These are phyloP conservation scores for Stagonosporopsis chrysanthemi DNA, from an alignment of 2,329 filamentous ascomycete genomes.

Conservation along the genomic window DNA sequence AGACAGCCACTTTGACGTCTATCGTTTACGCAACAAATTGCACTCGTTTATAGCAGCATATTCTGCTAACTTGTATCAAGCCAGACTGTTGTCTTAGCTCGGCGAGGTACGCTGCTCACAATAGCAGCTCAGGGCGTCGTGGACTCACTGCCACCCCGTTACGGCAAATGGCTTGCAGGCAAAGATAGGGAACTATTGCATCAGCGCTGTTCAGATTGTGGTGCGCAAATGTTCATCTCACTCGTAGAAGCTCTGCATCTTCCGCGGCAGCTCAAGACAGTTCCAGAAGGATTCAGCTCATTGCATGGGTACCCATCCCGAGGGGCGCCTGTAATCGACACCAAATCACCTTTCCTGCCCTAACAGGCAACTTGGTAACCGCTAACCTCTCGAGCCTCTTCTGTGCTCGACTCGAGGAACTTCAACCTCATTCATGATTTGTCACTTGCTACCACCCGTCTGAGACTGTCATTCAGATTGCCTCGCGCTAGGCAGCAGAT, in stretches of 20 bases:
- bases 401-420: slow-evolving; percentile 1
- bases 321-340: slow-evolving; percentile 20
- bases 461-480: background rate
- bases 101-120: background rate
- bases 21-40: background rate
- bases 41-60: no score
- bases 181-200: background rate
- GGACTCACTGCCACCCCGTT: background rate
- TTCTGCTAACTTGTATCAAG: background rate
- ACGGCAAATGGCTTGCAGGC: background rate
- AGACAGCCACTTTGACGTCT: background rate
- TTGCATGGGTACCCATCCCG: slow-evolving; percentile 22
- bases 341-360: slow-evolving; percentile 2
- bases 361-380: slow-evolving; percentile 14
- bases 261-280: background rate
- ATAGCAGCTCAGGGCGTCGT: background rate
- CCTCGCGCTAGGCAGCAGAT: slow-evolving; percentile 6
- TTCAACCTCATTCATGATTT: background rate
- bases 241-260: background rate
- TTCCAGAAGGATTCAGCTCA: slow-evolving; percentile 6
- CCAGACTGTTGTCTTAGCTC: background rate
- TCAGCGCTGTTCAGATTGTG: background rate
- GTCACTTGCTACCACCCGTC: background rate
- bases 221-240: background rate
- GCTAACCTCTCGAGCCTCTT: slow-evolving; percentile 14